Percentiles rank a stretch among this genome's conserved stretches.
phyloP scores from a whole-genome alignment of 140 eudicot species.

The Eryngium alpinum region DNA sequence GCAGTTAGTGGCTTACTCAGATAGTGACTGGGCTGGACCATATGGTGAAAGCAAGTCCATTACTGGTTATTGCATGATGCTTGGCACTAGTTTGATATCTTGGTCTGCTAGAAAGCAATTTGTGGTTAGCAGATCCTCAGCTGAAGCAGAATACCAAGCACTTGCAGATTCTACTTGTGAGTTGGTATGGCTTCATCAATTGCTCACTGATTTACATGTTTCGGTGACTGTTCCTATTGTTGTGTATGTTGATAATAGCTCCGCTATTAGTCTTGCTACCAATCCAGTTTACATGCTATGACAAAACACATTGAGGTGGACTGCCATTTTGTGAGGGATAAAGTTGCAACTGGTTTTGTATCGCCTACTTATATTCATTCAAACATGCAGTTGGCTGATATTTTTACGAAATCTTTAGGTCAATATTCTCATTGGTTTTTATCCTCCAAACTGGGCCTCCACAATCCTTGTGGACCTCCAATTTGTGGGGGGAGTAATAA shows the following conservation, averaged over 20 bases:
- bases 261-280: neutral
- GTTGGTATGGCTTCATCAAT: neutral
- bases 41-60: neutral
- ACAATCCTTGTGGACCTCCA: neutral
- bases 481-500: neutral
- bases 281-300: conserved; percentile 14
- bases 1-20: neutral
- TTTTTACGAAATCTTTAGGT: neutral
- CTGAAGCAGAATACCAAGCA: conserved; percentile 10
- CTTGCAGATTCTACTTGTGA: neutral
- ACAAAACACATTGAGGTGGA: too few species aligned
- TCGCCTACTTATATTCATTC: neutral
- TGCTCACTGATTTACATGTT: neutral
- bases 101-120: neutral
- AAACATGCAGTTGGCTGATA: neutral
- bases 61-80: too few species aligned
- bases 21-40: conserved; percentile 19
- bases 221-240: neutral
- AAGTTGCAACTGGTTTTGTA: neutral
- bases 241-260: conserved; percentile 5
- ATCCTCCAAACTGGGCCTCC: neutral
- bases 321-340: too few species aligned
- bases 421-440: neutral
- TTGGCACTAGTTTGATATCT: neutral
- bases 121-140: neutral